phyloP scores from a whole-genome alignment of 495 filamentous ascomycete genomes.

The Aspergillus campestris region DNA sequence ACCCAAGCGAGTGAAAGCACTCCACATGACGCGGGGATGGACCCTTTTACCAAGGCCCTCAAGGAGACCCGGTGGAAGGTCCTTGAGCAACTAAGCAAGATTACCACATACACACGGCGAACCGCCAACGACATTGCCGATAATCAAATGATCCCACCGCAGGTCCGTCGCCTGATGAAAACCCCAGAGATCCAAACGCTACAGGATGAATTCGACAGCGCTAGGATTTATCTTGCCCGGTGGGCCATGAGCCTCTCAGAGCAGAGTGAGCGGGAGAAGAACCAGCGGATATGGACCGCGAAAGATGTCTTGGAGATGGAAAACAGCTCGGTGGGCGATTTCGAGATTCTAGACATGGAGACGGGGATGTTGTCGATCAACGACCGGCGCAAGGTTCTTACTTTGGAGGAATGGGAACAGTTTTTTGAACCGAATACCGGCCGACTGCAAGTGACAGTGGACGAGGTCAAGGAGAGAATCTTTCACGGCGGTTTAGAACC shows the following conservation, averaged over 20 bases:
- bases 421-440: slow-evolving; percentile 75
- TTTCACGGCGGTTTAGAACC: slow-evolving; percentile 91
- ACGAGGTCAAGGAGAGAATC: slow-evolving; percentile 91
- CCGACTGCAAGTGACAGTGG: slow-evolving; percentile 63
- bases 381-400: slow-evolving; percentile 68
- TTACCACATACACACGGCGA: slow-evolving; percentile 87
- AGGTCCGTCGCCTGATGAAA: slow-evolving; percentile 73
- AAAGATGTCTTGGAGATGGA: slow-evolving; percentile 90
- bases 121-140: slow-evolving; percentile 89
- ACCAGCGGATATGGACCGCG: slow-evolving; percentile 83
- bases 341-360: slow-evolving; percentile 85
- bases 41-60: slow-evolving; percentile 86
- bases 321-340: slow-evolving; percentile 87
- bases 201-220: slow-evolving; percentile 95
- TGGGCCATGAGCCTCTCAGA: slow-evolving; percentile 99
- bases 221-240: slow-evolving; percentile 82
- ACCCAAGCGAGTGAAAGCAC: slow-evolving; percentile 23
- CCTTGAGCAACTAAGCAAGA: slow-evolving; percentile 88
- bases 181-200: slow-evolving; percentile 94
- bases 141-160: slow-evolving; percentile 78
- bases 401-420: slow-evolving; percentile 74
- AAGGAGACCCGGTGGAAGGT: slow-evolving; percentile 96
- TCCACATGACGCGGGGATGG: slow-evolving; percentile 70
- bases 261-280: slow-evolving; percentile 80
- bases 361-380: slow-evolving; percentile 57